These are phyloP conservation scores for Annulohypoxylon truncatum DNA, from an alignment of 2,329 filamentous ascomycete genomes.

Conservation along the genomic window DNA sequence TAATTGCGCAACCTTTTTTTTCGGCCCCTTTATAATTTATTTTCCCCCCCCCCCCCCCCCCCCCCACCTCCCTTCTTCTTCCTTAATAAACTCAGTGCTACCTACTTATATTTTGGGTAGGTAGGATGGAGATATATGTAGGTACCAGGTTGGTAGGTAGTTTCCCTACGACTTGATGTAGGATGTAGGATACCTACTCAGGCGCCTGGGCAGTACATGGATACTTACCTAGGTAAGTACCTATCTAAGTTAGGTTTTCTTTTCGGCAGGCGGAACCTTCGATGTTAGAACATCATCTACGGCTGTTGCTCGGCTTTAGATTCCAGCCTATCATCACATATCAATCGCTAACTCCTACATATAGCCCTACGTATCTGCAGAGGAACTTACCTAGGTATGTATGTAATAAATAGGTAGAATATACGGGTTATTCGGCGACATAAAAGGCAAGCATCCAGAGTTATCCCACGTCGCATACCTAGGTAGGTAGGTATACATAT, in stretches of 20 bases:
- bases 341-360: neutral
- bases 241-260: conserved; percentile 6
- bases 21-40: too few relatives aligned
- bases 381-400: neutral
- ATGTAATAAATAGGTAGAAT: neutral
- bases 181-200: neutral
- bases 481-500: neutral
- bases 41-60: too few relatives aligned
- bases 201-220: conserved; percentile 3
- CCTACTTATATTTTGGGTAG: conserved; percentile 16
- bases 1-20: too few relatives aligned
- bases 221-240: conserved; percentile 12
- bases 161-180: conserved; percentile 9
- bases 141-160: conserved; percentile 5
- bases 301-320: conserved; percentile 33
- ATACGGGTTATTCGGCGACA: neutral
- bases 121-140: conserved; percentile 7
- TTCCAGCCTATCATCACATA: neutral
- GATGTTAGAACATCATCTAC: conserved; percentile 1
- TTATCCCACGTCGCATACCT: too few relatives aligned
- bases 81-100: conserved; percentile 9
- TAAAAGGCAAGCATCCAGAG: neutral
- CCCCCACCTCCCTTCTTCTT: too few relatives aligned
- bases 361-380: neutral
- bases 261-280: neutral